These are phyloP conservation scores for Trypanosoma lewisi DNA, from an alignment of 208 protist genomes.

Conservation along the genomic window DNA sequence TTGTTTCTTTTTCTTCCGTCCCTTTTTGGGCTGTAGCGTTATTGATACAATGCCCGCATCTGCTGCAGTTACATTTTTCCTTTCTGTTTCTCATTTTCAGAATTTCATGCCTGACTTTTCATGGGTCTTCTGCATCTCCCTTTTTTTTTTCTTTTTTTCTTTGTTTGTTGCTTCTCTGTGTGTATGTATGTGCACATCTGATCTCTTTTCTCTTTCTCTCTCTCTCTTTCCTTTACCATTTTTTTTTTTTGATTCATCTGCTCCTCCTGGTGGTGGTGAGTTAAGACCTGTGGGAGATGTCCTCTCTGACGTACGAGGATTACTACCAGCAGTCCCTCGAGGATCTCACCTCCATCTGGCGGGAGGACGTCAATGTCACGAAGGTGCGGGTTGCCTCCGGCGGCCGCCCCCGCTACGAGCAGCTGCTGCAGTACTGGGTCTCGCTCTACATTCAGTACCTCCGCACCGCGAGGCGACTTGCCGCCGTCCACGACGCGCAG, in stretches of 20 bases:
- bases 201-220: neutral
- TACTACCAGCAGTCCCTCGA: slow-evolving; percentile 76
- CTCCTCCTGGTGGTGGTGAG: neutral
- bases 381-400: slow-evolving; percentile 36
- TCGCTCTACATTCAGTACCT: slow-evolving; percentile 93
- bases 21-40: no score
- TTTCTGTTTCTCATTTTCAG: no score
- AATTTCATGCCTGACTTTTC: neutral
- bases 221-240: neutral
- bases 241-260: slow-evolving; percentile 26
- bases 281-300: slow-evolving; percentile 45
- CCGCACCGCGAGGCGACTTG: slow-evolving; percentile 73
- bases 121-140: neutral
- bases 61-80: no score
- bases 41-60: no score
- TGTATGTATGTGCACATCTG: neutral
- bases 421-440: slow-evolving; percentile 75
- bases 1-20: neutral
- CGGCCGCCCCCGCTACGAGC: slow-evolving; percentile 48
- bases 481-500: slow-evolving; percentile 85
- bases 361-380: slow-evolving; percentile 56
- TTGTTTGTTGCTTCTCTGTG: slow-evolving; percentile 3
- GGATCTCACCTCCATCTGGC: slow-evolving; percentile 62
- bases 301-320: slow-evolving; percentile 68
- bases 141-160: neutral